These are phyloP conservation scores for Candida gorgasii DNA, from an alignment of 805 yeast genomes.

Conservation along the genomic window DNA sequence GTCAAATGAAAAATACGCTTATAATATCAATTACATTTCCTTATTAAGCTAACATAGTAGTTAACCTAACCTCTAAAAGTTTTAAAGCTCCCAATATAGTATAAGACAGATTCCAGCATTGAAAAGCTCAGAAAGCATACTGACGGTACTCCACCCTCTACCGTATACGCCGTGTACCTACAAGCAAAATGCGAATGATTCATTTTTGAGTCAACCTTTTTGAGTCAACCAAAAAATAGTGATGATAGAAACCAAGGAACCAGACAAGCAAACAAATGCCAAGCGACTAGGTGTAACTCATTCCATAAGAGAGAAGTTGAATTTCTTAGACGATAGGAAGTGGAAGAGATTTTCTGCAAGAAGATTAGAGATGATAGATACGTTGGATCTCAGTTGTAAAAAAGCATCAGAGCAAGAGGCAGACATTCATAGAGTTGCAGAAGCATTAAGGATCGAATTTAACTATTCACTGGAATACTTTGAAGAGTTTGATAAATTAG, in stretches of 20 bases:
- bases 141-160: too few species aligned
- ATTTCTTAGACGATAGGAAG: constrained; percentile 74
- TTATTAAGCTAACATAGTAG: too few species aligned
- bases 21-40: too few species aligned
- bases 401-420: constrained; percentile 94
- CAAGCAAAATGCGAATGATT: too few species aligned
- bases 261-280: background rate
- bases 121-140: too few species aligned
- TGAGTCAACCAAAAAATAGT: background rate
- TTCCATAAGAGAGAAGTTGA: constrained; percentile 58
- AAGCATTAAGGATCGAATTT: constrained; percentile 74
- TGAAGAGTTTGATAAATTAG: constrained; percentile 83
- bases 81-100: too few species aligned
- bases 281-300: constrained; percentile 51
- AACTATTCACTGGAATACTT: constrained; percentile 59
- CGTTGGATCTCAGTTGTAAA: constrained; percentile 57
- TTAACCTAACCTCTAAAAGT: too few species aligned
- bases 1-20: too few species aligned
- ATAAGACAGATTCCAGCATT: too few species aligned
- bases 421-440: constrained; percentile 77
- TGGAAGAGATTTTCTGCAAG: constrained; percentile 95
- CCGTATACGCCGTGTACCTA: too few species aligned
- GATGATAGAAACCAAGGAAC: background rate
- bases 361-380: constrained; percentile 84
- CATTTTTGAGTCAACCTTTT: too few species aligned